Conservation (phyloP, 192 early-diverging fungal genomes). For the Entomortierella lignicola region DNA sequence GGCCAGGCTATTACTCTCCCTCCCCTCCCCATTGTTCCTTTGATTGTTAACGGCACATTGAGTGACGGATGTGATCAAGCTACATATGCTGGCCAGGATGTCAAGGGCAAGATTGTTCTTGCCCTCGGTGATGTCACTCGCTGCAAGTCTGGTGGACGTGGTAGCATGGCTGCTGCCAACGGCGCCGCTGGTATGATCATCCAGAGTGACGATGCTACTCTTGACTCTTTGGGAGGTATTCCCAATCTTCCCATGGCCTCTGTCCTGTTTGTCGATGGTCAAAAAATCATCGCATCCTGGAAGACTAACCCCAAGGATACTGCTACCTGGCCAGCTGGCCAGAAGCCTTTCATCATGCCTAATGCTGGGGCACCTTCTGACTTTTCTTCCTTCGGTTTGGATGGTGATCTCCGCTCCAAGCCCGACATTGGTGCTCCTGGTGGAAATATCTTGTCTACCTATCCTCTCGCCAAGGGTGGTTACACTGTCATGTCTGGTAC, state of each 20-base stretch:
- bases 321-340: slow-evolving; percentile 19
- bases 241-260: slow-evolving; percentile 62
- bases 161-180: slow-evolving; percentile 6
- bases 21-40: slow-evolving; percentile 7
- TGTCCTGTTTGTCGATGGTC: slow-evolving; percentile 55
- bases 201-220: too few relatives aligned
- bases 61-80: slow-evolving; percentile 29
- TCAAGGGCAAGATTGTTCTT: slow-evolving; percentile 18
- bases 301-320: too few relatives aligned
- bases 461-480: slow-evolving; percentile 29
- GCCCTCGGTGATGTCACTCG: slow-evolving; percentile 14
- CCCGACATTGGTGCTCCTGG: slow-evolving; percentile 66
- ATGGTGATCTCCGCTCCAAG: slow-evolving; percentile 70
- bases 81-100: neutral
- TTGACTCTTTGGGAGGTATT: slow-evolving; percentile 60
- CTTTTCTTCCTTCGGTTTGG: slow-evolving; percentile 76
- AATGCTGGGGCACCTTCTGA: slow-evolving; percentile 62
- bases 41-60: neutral
- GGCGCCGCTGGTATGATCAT: slow-evolving; percentile 15
- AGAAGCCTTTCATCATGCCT: neutral
- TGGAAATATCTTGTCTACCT: slow-evolving; percentile 55
- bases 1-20: slow-evolving; percentile 43
- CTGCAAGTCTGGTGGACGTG: slow-evolving; percentile 56
- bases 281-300: too few relatives aligned
- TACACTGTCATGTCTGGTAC: slow-evolving; percentile 51